A percentile compares a stretch with the other conserved stretches of the same genome.
These are phyloP conservation scores for Croton laevigatus DNA, from an alignment of 441 rosid genomes.

Conservation along the genomic window DNA sequence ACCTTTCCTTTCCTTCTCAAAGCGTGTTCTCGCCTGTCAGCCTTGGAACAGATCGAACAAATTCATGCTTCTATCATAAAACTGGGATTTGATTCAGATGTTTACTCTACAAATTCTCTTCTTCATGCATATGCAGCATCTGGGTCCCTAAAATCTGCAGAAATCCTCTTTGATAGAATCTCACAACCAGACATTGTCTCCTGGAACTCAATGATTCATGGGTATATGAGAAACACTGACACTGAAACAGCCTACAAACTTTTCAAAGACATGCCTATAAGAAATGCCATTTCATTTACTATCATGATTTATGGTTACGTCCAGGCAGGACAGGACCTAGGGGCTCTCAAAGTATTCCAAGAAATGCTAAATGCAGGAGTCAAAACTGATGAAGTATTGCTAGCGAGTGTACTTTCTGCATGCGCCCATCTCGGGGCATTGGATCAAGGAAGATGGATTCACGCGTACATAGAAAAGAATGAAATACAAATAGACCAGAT, in stretches of 20 bases:
- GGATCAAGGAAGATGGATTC: slow-evolving; percentile 67
- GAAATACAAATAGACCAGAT: slow-evolving; percentile 44
- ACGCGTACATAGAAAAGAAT: slow-evolving; percentile 45
- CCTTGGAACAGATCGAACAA: slow-evolving; percentile 37
- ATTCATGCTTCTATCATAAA: slow-evolving; percentile 43
- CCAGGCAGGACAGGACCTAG: slow-evolving; percentile 52
- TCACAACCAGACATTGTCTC: slow-evolving; percentile 41
- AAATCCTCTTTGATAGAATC: slow-evolving; percentile 51
- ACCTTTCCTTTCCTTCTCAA: slow-evolving; percentile 76
- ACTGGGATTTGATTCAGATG: slow-evolving; percentile 52
- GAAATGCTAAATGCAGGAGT: slow-evolving; percentile 50
- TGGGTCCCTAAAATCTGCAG: slow-evolving; percentile 39
- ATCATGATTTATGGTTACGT: slow-evolving; percentile 70
- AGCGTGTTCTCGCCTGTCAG: slow-evolving; percentile 46
- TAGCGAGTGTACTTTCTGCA: slow-evolving; percentile 56
- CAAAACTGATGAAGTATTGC: slow-evolving; percentile 58
- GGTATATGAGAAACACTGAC: slow-evolving; percentile 44
- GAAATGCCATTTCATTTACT: slow-evolving; percentile 70
- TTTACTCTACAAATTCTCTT: slow-evolving; percentile 55
- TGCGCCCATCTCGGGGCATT: slow-evolving; percentile 70
- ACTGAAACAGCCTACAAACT: slow-evolving; percentile 40
- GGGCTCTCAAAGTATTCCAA: slow-evolving; percentile 51
- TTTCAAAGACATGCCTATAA: slow-evolving; percentile 51
- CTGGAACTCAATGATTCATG: slow-evolving; percentile 56
- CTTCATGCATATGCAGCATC: slow-evolving; percentile 56